These are phyloP conservation scores for Teratosphaeria zuluensis DNA, from an alignment of 2,329 filamentous ascomycete genomes.

Conservation along the genomic window DNA sequence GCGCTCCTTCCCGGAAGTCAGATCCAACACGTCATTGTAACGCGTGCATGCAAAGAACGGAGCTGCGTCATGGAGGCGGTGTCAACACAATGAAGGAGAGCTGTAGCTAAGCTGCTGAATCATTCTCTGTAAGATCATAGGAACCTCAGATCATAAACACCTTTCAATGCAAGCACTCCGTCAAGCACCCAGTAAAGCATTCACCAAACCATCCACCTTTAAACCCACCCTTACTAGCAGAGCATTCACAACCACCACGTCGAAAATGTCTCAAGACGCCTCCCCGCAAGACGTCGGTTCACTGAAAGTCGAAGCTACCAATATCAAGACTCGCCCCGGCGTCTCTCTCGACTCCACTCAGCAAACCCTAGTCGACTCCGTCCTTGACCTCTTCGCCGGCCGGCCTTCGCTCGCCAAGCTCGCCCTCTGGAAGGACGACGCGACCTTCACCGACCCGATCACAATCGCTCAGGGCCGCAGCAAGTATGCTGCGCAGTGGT, in stretches of 20 bases:
- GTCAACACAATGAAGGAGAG: background rate
- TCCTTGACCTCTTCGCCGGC: conserved; percentile 55
- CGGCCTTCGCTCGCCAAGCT: conserved; percentile 50
- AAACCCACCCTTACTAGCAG: background rate
- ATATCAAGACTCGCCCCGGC: conserved; percentile 43
- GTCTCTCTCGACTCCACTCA: conserved; percentile 43
- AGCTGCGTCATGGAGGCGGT: background rate
- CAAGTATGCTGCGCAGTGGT: conserved; percentile 46
- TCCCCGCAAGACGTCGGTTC: conserved; percentile 15
- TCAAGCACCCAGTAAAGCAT: background rate
- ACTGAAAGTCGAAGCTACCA: conserved; percentile 45
- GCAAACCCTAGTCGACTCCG: conserved; percentile 46
- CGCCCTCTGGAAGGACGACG: conserved; percentile 49
- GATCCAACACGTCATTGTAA: background rate
- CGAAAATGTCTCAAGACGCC: conserved; percentile 11
- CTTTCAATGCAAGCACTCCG: background rate
- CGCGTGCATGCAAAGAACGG: background rate
- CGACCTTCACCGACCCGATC: conserved; percentile 49
- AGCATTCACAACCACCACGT: background rate
- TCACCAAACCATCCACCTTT: background rate
- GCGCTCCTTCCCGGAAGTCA: background rate
- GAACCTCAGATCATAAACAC: background rate
- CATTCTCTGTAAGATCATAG: background rate
- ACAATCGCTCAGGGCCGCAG: conserved; percentile 48
- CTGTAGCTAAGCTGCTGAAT: background rate